Conservation (phyloP, 805 yeast species). For the Kodamaea kakaduensis region DNA sequence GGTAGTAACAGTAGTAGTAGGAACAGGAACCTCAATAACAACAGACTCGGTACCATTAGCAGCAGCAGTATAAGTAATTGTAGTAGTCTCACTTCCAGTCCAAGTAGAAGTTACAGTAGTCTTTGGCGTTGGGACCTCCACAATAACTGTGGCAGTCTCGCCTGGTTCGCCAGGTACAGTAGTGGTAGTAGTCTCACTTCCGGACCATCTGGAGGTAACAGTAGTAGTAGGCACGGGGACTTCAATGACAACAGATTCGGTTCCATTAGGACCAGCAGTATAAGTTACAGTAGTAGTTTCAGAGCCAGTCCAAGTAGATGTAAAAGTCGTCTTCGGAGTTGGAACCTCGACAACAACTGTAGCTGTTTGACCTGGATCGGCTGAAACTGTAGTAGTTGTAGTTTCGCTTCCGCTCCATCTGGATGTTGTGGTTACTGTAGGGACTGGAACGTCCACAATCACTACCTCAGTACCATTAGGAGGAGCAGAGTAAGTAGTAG, state of each 20-base stretch:
- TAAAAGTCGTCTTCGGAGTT: slow-evolving; percentile 1
- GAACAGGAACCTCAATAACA: slow-evolving; percentile 8
- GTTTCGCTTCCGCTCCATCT: slow-evolving; percentile 8
- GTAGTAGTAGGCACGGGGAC: slow-evolving; percentile 11
- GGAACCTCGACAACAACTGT: slow-evolving; percentile 14
- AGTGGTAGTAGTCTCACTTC: slow-evolving; percentile 6
- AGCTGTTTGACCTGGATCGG: slow-evolving; percentile 9
- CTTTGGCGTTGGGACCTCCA: slow-evolving; percentile 11
- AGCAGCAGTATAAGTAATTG: slow-evolving; percentile 1
- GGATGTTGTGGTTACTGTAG: slow-evolving; percentile 9
- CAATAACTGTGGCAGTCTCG: slow-evolving; percentile 11
- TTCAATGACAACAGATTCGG: slow-evolving; percentile 5
- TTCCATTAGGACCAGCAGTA: slow-evolving; percentile 4
- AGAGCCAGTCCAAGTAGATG: slow-evolving; percentile 11
- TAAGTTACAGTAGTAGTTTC: not conserved
- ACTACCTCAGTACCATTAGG: slow-evolving; percentile 8
- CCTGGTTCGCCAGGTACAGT: slow-evolving; percentile 9
- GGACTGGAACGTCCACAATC: slow-evolving; percentile 13
- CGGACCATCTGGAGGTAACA: slow-evolving; percentile 10
- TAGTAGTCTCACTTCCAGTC: slow-evolving; percentile 1
- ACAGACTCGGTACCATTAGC: slow-evolving; percentile 12
- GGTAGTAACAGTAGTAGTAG: slow-evolving; percentile 7
- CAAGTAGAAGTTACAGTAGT: slow-evolving; percentile 4
- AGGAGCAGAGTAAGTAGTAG: slow-evolving; percentile 2
- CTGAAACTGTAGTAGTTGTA: not conserved